Conservation (phyloP, 176 grass and related monocot species). For the Rhynchospora pubera region DNA sequence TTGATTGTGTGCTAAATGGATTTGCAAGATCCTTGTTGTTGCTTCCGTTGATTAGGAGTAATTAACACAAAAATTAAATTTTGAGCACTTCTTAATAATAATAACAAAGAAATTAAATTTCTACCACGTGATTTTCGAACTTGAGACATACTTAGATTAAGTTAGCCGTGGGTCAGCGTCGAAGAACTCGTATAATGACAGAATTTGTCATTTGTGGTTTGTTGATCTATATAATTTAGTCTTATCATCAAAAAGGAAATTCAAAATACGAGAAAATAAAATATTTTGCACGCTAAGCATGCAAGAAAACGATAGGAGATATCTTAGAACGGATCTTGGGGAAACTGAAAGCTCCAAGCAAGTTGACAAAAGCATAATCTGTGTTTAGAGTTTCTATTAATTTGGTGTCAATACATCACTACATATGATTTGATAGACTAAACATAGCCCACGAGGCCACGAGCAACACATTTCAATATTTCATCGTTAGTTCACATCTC, state of each 20-base stretch:
- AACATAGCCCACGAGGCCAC: too few relatives aligned
- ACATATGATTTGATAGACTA: too few relatives aligned
- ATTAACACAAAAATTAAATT: too few relatives aligned
- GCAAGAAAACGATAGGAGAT: neutral
- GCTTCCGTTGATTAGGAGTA: too few relatives aligned
- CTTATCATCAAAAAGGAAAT: neutral
- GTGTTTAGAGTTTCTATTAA: too few relatives aligned
- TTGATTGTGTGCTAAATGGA: too few relatives aligned
- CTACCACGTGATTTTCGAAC: too few relatives aligned
- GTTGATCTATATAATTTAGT: neutral
- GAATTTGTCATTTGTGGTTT: neutral
- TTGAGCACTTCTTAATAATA: too few relatives aligned
- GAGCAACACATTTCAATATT: neutral
- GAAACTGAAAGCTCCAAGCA: neutral
- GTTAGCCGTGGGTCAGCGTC: neutral
- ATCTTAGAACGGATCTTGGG: neutral
- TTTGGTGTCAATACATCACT: too few relatives aligned
- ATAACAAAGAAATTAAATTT: too few relatives aligned
- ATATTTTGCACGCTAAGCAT: slow-evolving; percentile 7
- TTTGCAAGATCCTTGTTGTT: too few relatives aligned
- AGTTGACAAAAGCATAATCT: too few relatives aligned
- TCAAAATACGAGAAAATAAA: neutral
- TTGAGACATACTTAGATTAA: neutral
- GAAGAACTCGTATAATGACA: neutral
- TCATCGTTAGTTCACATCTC: neutral